Evolutionary conservation across 192 early-diverging fungal species (phyloP).

Genomic region (Umbelopsis ramanniana): DNA sequence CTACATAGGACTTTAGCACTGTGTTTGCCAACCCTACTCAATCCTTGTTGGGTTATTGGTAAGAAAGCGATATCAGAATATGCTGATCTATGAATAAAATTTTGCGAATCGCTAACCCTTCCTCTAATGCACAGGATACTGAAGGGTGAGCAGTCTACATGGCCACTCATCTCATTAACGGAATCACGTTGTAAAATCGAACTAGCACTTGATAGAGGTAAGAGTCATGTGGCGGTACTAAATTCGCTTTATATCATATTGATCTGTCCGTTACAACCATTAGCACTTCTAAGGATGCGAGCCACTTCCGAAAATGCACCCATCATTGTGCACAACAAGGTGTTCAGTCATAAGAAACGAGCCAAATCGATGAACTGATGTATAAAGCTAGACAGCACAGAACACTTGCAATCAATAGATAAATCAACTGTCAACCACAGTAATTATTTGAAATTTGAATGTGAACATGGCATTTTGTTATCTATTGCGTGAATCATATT

Average conservation of each 20-base stretch:
- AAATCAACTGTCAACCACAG: background rate
- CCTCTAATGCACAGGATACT: constrained; percentile 64
- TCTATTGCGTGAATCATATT: constrained; percentile 19
- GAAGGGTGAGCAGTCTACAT: constrained; percentile 80
- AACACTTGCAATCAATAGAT: background rate
- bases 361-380: constrained; percentile 4
- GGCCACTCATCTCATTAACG: constrained; percentile 76
- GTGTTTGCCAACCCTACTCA: constrained; percentile 74
- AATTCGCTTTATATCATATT: background rate
- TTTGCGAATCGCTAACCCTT: background rate
- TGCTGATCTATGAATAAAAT: background rate
- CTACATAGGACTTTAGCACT: constrained; percentile 62
- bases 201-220: constrained; percentile 62
- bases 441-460: background rate
- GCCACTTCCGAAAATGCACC: background rate
- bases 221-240: background rate
- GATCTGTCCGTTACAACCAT: no score
- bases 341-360: background rate
- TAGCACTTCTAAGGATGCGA: background rate
- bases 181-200: constrained; percentile 72
- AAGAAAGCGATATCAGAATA: background rate
- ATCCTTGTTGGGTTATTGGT: constrained; percentile 56
- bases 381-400: background rate
- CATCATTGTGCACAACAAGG: background rate
- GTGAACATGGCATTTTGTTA: background rate